Evolutionary conservation across 805 yeast species (phyloP), one percentile per base, ranked within the genome.

Genomic region (Sugiyamaella boreocaroliniensis): DNA sequence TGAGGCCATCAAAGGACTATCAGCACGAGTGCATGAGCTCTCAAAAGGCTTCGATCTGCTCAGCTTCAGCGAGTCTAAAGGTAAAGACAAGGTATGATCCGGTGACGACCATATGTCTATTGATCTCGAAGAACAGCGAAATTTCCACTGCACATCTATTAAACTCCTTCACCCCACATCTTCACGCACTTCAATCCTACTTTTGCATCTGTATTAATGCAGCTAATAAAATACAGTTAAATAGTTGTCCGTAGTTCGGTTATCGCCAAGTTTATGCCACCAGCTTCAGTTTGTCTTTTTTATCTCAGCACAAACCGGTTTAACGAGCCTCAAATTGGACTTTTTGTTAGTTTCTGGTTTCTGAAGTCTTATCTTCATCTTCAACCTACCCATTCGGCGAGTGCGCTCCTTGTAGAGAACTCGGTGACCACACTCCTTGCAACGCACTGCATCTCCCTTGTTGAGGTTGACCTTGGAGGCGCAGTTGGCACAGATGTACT

Each of bases 401-500:
- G 98, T 92, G 76, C 99, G 85, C 57, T 97, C 96, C 76, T 93
- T 93, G 76, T 92, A 88, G 58, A 93, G 76, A 55, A 93, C 97
- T 74, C 99, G 85, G 75, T 93, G 98, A 58, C 99, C 99, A 73
- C 99, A 93, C 62, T 90, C 96, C 73, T 89, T 90, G 75, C 99
- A 93, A 75, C 98, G 86, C 59, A 93, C 96, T 29, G 98, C 96
- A 70, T 93, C 99, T 61, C 86, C 88, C 73, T 92, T 89, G 50
- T 89, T 83, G 61, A 93, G 79, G 2, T 95, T 82, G 62, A 90
- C 85, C 51, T 85, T 83, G 52, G 90, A 81, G 8, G 97, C 96
- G 73, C 99, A 93, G 75, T 89, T 93, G 44, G 98, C 96, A 72
- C 99, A 92, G 67, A 89, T 83, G 73, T 92, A 92, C 65, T 86